Conservation (phyloP, 129 eudicot genomes). For the Saussurea involucrata region DNA sequence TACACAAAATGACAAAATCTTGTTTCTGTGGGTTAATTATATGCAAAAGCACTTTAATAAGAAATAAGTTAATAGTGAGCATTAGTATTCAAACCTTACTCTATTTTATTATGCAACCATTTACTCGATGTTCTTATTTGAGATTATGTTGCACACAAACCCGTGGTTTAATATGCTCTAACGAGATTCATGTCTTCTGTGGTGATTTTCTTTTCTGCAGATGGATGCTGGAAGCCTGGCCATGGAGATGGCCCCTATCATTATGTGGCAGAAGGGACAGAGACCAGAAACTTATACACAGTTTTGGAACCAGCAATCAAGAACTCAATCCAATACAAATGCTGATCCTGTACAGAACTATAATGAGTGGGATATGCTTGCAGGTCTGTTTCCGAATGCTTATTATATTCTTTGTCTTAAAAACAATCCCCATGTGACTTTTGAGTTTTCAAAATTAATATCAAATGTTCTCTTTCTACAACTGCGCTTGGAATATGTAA, state of each 20-base stretch:
- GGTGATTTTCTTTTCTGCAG: slow-evolving; percentile 31
- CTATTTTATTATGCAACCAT: not conserved
- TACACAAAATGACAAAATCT: not conserved
- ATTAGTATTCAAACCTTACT: not conserved
- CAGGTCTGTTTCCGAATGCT: slow-evolving; percentile 42
- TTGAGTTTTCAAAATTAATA: not conserved
- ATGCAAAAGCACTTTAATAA: not conserved
- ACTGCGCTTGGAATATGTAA: not conserved
- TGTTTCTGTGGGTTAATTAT: not conserved
- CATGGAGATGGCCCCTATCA: slow-evolving; percentile 83
- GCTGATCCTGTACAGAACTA: slow-evolving; percentile 33
- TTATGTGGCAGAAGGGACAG: slow-evolving; percentile 82
- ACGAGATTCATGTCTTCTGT: slow-evolving; percentile 8
- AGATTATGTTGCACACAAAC: not conserved
- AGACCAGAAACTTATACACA: slow-evolving; percentile 75
- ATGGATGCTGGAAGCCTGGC: slow-evolving; percentile 95
- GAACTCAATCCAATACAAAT: slow-evolving; percentile 37
- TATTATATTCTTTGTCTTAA: not conserved
- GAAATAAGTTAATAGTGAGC: not conserved
- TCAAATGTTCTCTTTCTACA: not conserved
- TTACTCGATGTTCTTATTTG: not conserved
- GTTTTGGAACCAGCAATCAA: slow-evolving; percentile 69
- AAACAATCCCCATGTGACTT: not conserved
- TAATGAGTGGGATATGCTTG: slow-evolving; percentile 66
- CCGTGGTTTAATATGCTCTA: not conserved